A percentile compares a stretch with the other conserved stretches of the same genome.
Evolutionary conservation across 1,284 basidiomycete genomes (phyloP).

Genomic region (Leccinum subfulvum): DNA sequence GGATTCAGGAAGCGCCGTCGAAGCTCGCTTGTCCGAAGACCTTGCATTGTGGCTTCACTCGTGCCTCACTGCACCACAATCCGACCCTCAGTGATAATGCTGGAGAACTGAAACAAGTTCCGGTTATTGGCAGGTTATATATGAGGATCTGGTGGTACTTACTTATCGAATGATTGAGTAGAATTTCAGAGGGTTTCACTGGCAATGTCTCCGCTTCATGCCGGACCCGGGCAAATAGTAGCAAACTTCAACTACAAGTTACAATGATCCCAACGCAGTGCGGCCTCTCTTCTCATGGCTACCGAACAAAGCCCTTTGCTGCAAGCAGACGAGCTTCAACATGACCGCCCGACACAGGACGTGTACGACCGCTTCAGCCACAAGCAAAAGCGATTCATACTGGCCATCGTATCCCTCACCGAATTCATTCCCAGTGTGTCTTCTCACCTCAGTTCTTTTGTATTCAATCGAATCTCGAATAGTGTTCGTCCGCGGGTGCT

Average conservation of each 20-base stretch:
- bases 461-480: not conserved
- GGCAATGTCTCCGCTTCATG: too few relatives aligned
- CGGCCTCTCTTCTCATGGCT: not conserved
- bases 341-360: conserved; percentile 14
- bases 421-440: conserved; percentile 27
- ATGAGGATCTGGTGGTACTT: too few relatives aligned
- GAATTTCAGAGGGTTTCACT: too few relatives aligned
- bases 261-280: too few relatives aligned
- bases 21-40: too few relatives aligned
- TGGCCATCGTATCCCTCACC: conserved; percentile 39
- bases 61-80: too few relatives aligned
- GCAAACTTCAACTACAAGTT: not conserved
- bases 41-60: too few relatives aligned
- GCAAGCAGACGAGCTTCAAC: not conserved
- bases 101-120: too few relatives aligned
- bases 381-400: conserved; percentile 38
- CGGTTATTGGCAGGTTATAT: too few relatives aligned
- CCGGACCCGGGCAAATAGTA: not conserved
- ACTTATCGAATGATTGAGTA: too few relatives aligned
- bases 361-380: conserved; percentile 43
- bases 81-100: too few relatives aligned
- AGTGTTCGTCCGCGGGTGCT: conserved; percentile 47
- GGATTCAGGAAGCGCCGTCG: too few relatives aligned
- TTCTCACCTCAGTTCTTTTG: not conserved
- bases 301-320: not conserved